Evolutionary conservation across 805 yeast species (phyloP), one percentile per base, ranked within the genome.

Genomic region (Candida sonorensis): DNA sequence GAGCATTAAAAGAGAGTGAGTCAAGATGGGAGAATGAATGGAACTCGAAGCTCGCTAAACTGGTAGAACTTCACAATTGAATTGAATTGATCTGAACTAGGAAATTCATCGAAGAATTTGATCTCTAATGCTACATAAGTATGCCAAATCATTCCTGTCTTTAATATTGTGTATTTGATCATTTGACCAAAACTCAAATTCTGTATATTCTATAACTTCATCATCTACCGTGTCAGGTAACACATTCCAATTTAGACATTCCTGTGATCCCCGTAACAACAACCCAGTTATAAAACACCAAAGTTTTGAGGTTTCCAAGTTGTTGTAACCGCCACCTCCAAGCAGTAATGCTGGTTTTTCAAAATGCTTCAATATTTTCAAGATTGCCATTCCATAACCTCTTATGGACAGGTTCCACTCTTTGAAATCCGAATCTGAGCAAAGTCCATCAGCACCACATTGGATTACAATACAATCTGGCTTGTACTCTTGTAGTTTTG

Each of bases 281-380:
- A 41, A 25, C 7, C 46, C 47, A 1, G 72, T 68, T 4, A 68
- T 38, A 41, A 55, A 62, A 0, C 75, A 56, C 75, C 84, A 78
- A 35, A 76, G 72, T 38, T 81, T 66, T 0, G 86, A 75, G 17
- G 74, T 66, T 37, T 80, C 77, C 3, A 62, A 50, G 38, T 67
- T 73, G 38, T 79, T 74, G 48, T 82, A 82, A 0, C 90, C 92
- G 3, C 92, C 92, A 2, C 92, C 92, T 1, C 90, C 90, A 1
- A 81, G 57, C 6, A 82, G 35, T 33, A 78, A 33, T 1, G 63
- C 50, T 0, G 76, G 75, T 3, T 44, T 30, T 1, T 44, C 30
- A 2, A 48, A 27, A 14, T 51, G 36, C 2, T 34, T 41, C 6
- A 66, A 29, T 13, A 69, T 15, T 10, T 43, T 23, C 17, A 39